Evolutionary conservation across 495 filamentous ascomycete genomes (phyloP).

Genomic region (Penicilliopsis zonata): DNA sequence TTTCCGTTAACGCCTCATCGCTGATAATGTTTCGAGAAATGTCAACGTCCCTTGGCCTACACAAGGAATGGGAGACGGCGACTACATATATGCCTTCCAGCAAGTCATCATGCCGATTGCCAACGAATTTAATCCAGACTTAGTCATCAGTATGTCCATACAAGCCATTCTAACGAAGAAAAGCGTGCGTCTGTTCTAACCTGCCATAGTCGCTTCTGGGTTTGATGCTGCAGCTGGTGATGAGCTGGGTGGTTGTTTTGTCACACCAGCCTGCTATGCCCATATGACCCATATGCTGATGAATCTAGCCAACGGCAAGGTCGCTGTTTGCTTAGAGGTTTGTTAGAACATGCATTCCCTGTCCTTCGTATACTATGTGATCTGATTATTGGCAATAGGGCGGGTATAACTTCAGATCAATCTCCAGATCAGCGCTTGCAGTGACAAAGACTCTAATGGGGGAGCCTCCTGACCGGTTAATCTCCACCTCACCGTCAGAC

Average conservation of each 20-base stretch:
- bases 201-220: constrained; percentile 62
- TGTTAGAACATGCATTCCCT: constrained; percentile 1
- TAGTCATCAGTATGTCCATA: constrained; percentile 65
- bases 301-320: constrained; percentile 82
- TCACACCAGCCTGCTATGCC: constrained; percentile 82
- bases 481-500: constrained; percentile 31
- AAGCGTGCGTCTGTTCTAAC: constrained; percentile 4
- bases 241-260: constrained; percentile 81
- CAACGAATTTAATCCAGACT: constrained; percentile 81
- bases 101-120: constrained; percentile 96
- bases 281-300: constrained; percentile 99
- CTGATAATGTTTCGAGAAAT: constrained; percentile 46
- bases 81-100: constrained; percentile 94
- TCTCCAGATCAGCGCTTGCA: constrained; percentile 80
- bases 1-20: background rate
- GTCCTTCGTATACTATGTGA: background rate
- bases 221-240: constrained; percentile 95
- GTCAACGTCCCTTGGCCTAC: constrained; percentile 91
- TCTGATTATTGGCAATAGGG: constrained; percentile 35
- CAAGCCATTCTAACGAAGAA: background rate
- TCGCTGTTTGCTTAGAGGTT: constrained; percentile 81
- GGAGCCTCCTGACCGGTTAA: constrained; percentile 71
- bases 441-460: constrained; percentile 92
- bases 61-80: constrained; percentile 90
- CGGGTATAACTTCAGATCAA: constrained; percentile 87